These are phyloP conservation scores for Sextonia rubra DNA, from an alignment of 164 flowering plant genomes.

Conservation along the genomic window DNA sequence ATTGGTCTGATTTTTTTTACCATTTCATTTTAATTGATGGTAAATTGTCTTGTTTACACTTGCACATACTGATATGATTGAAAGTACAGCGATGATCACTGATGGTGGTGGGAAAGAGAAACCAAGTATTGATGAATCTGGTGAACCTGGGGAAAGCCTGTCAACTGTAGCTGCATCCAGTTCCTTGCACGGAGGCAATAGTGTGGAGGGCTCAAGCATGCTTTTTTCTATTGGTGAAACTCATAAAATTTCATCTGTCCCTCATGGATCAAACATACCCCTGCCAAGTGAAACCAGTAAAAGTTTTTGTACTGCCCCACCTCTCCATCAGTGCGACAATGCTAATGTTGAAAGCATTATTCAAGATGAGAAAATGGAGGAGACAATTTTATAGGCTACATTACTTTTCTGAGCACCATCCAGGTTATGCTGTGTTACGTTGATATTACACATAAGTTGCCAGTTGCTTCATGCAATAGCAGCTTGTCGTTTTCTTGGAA, in stretches of 20 bases:
- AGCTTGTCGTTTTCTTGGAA: not conserved
- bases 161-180: constrained; percentile 15
- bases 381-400: constrained; percentile 7
- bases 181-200: constrained; percentile 19
- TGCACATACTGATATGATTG: not conserved
- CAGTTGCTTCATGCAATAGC: not conserved
- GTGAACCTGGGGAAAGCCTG: constrained; percentile 32
- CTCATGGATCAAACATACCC: not conserved
- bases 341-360: constrained; percentile 20
- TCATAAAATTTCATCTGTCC: constrained; percentile 21
- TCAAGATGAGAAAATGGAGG: constrained; percentile 14
- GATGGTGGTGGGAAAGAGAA: constrained; percentile 55
- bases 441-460: too few species aligned
- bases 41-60: not conserved
- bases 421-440: too few species aligned
- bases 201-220: constrained; percentile 10
- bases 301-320: constrained; percentile 20
- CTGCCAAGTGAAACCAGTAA: not conserved
- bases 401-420: not conserved
- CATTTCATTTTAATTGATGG: not conserved
- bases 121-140: constrained; percentile 25
- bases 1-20: not conserved
- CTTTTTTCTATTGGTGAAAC: constrained; percentile 19
- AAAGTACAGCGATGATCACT: not conserved
- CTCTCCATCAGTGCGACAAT: constrained; percentile 39